Evolutionary conservation across 495 filamentous ascomycete species (phyloP).

Genomic region (Xylaria longipes): DNA sequence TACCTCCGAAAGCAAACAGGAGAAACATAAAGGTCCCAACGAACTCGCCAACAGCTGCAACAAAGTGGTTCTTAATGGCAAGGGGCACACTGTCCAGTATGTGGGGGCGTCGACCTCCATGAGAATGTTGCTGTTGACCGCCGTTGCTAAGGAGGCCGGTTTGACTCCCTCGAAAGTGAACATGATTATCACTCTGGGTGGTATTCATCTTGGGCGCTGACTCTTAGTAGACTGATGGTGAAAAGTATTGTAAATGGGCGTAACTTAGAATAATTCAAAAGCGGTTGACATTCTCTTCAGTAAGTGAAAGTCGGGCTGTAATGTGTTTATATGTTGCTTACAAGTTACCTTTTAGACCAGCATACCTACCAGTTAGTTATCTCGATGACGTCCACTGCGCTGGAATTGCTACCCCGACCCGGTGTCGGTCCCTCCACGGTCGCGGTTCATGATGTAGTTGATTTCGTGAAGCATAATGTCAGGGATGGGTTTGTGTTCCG

Average conservation of each 20-base stretch:
- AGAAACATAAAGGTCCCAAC: slow-evolving; percentile 85
- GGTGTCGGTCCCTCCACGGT: not conserved
- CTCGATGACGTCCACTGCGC: not conserved
- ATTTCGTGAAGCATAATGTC: not conserved
- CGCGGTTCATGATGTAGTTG: not conserved
- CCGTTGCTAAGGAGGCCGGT: not conserved
- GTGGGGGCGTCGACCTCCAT: not conserved
- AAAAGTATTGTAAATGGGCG: not conserved
- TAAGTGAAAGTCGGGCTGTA: not conserved
- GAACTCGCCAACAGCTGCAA: slow-evolving; percentile 73
- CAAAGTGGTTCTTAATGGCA: slow-evolving; percentile 51
- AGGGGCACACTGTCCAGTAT: slow-evolving; percentile 23
- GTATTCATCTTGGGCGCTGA: not conserved
- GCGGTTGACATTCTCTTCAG: not conserved
- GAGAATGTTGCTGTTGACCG: not conserved
- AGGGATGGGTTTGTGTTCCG: not conserved
- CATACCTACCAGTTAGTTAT: not conserved
- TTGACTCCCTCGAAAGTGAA: slow-evolving; percentile 11
- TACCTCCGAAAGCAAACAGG: slow-evolving; percentile 80
- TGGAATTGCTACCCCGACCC: not conserved
- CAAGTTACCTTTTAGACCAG: not conserved
- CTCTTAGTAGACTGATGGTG: not conserved
- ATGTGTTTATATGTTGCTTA: not conserved
- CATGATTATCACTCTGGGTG: not conserved
- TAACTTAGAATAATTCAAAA: too few relatives aligned